These are phyloP conservation scores for Mycena polygramma DNA, from an alignment of 768 basidiomycete species.

Conservation along the genomic window DNA sequence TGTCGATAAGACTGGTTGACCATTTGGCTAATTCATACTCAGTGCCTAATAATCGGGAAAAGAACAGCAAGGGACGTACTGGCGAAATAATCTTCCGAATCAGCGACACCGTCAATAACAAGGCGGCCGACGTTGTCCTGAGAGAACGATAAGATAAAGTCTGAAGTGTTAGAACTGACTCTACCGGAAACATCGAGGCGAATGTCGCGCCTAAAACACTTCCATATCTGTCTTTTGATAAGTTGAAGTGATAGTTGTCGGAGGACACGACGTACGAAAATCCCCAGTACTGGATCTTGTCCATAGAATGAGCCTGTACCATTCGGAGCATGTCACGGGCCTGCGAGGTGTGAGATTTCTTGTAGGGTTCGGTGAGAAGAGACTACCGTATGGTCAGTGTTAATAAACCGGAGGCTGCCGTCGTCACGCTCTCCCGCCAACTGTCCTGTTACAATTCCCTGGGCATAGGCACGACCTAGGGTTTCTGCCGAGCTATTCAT, in stretches of 20 bases:
- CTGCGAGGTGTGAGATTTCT: too few relatives aligned
- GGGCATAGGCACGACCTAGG: slow-evolving; percentile 24
- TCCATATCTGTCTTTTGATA: slow-evolving; percentile 21
- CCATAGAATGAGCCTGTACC: slow-evolving; percentile 26
- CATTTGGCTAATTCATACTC: slow-evolving; percentile 18
- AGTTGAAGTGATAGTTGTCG: background rate
- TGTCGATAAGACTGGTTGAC: slow-evolving; percentile 40
- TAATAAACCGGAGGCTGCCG: slow-evolving; percentile 29
- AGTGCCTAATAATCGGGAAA: too few relatives aligned
- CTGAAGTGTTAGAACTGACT: background rate
- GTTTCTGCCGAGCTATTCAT: slow-evolving; percentile 25
- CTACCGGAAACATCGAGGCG: slow-evolving; percentile 38
- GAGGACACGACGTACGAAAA: slow-evolving; percentile 27
- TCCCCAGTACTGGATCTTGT: slow-evolving; percentile 36
- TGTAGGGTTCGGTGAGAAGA: too few relatives aligned
- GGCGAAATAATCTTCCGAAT: slow-evolving; percentile 32
- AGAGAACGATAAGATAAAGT: background rate
- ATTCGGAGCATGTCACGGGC: slow-evolving; percentile 39
- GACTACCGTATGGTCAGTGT: slow-evolving; percentile 29
- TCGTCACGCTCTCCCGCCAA: slow-evolving; percentile 30
- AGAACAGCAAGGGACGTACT: slow-evolving; percentile 1
- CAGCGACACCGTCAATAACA: slow-evolving; percentile 34
- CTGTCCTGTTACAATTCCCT: slow-evolving; percentile 6
- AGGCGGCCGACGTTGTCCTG: slow-evolving; percentile 35
- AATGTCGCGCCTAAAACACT: slow-evolving; percentile 36